Evolutionary conservation across 257 asterid species (phyloP).

Genomic region (Vinca minor): DNA sequence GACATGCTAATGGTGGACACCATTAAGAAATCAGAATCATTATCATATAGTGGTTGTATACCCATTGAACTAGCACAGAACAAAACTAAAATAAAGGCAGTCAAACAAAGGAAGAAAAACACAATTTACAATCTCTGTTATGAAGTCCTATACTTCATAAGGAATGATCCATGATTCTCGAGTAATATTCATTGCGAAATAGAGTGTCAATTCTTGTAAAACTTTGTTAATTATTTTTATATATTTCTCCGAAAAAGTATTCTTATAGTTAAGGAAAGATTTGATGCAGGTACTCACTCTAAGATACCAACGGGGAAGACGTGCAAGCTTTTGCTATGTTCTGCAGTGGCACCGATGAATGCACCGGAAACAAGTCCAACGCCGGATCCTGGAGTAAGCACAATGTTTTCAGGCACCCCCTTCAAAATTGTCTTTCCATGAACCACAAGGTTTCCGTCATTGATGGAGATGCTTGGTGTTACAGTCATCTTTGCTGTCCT

Average conservation of each 20-base stretch:
- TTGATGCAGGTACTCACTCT: slow-evolving; percentile 45
- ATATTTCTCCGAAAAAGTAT: neutral
- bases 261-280: neutral
- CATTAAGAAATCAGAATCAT: neutral
- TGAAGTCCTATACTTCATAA: neutral
- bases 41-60: neutral
- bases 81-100: neutral
- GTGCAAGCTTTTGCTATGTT: slow-evolving; percentile 67
- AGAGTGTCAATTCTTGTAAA: neutral
- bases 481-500: slow-evolving; percentile 57
- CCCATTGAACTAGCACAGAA: neutral
- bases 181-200: neutral
- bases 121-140: neutral
- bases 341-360: slow-evolving; percentile 79
- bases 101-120: neutral
- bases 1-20: neutral
- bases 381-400: slow-evolving; percentile 71
- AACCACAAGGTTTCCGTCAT: slow-evolving; percentile 82
- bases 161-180: neutral
- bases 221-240: neutral
- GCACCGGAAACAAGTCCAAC: slow-evolving; percentile 78
- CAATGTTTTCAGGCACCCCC: slow-evolving; percentile 79
- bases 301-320: slow-evolving; percentile 79
- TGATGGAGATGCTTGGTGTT: slow-evolving; percentile 70
- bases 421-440: slow-evolving; percentile 82